Evolutionary conservation across 441 rosid species (phyloP).

Genomic region (Pelargonium myrrhifolium): DNA sequence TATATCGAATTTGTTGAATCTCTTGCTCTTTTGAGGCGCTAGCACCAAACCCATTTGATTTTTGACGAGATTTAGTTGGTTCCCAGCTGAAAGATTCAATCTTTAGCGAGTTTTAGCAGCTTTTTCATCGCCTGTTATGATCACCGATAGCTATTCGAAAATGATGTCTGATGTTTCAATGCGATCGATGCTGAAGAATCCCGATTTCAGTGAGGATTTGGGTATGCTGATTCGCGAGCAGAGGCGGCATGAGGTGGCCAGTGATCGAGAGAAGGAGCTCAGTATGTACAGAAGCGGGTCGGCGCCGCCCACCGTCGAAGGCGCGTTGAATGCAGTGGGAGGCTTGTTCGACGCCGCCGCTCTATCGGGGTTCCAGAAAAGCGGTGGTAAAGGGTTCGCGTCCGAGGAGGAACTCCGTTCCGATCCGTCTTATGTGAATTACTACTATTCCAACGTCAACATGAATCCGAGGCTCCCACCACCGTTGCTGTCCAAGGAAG

Average conservation of each 20-base stretch:
- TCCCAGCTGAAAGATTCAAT: slow-evolving; percentile 9
- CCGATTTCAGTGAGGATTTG: slow-evolving; percentile 37
- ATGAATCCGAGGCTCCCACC: slow-evolving; percentile 70
- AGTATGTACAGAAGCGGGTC: slow-evolving; percentile 60
- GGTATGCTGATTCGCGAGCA: slow-evolving; percentile 40
- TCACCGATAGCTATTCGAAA: slow-evolving; percentile 42
- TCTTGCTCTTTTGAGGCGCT: neutral
- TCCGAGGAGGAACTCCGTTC: slow-evolving; percentile 55
- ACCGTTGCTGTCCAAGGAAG: slow-evolving; percentile 57
- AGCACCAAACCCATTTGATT: slow-evolving; percentile 10
- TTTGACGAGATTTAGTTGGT: slow-evolving; percentile 8
- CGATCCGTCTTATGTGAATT: slow-evolving; percentile 55
- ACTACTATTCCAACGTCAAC: slow-evolving; percentile 55
- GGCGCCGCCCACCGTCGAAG: slow-evolving; percentile 74
- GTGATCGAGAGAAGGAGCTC: slow-evolving; percentile 50
- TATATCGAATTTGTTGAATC: neutral
- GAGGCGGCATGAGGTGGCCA: slow-evolving; percentile 36
- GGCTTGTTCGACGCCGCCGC: slow-evolving; percentile 38
- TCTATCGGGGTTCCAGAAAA: slow-evolving; percentile 32
- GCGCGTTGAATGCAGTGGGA: slow-evolving; percentile 51
- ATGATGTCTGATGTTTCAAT: slow-evolving; percentile 45
- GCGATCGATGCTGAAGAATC: slow-evolving; percentile 45
- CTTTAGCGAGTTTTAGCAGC: neutral
- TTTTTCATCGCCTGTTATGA: slow-evolving; percentile 25
- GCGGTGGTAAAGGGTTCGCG: slow-evolving; percentile 27